Base-by-base conservation (phyloP, 495 filamentous ascomycete species). In the Neurospora pannonica region DNA sequence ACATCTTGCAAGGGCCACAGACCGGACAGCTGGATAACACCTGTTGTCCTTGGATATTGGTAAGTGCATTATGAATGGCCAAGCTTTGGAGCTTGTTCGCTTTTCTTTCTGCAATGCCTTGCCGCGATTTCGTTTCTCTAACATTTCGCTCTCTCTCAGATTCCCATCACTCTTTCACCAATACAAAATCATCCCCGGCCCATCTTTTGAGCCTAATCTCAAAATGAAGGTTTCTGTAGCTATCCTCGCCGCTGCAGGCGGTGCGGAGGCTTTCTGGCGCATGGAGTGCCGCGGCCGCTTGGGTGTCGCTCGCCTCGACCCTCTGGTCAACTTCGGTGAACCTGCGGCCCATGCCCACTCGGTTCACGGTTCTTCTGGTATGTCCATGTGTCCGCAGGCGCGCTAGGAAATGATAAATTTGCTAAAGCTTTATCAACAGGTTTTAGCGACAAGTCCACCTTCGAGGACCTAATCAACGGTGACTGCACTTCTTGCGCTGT, bases 251-350 rank as follows among this genome's bases (percentile, higher is more conserved):
- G 76, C 80, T 39, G 70, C 81, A 21, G 75, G 81, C 71, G 76
- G 80, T 39, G 81, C 86, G 42, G 77, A 87, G 76, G 94, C 92
- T 42, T 97, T 97, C 82, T 97, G 93, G 93, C 93, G 94, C 82
- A 89, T 97, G 85, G 90, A 91, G 71, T 97, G 94, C 80, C 89
- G 86, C 74, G 90, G 88, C 74, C 86, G 86, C 60, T 85, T 88
- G 75, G 92, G 89, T 77, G 74, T 93, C 43, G 90, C 88, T 72
- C 87, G 92, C 43, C 83, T 92, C 60, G 94, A 97, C 78, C 93
- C 94, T 7, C 84, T 97, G 54, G 84, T 93, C 28, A 81, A 82
- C 75, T 89, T 89, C 17, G 89, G 89, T 4, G 74, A 70, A 6
- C 78, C 88, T 6, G 85, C 90, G n/a, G 79, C 82, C 72, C 94